A percentile compares a stretch with the other conserved stretches of the same genome.
phyloP scores from a whole-genome alignment of 306 rosid genomes.

The Cucurbita pepo region DNA sequence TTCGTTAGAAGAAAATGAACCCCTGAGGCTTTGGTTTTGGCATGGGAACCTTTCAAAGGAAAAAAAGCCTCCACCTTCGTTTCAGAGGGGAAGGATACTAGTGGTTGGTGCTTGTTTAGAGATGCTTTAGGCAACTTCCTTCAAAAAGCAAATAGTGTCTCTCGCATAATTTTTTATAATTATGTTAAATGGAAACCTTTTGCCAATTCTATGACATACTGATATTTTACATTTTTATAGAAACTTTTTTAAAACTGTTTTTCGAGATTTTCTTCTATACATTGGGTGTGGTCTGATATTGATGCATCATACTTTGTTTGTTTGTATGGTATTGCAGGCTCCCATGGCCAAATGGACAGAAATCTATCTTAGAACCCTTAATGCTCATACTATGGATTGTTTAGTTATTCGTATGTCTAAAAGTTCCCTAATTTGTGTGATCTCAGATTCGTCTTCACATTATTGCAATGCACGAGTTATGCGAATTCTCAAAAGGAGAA shows the following conservation, averaged over 20 bases:
- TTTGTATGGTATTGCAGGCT: not conserved
- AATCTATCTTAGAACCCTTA: not conserved
- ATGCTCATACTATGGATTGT: not conserved
- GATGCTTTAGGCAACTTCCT: too few relatives aligned
- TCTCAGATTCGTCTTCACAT: conserved; percentile 88
- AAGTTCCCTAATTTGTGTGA: conserved; percentile 16
- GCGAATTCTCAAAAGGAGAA: conserved; percentile 93
- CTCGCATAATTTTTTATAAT: not conserved
- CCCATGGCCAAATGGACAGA: not conserved
- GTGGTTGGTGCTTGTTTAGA: too few relatives aligned
- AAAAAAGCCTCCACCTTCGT: too few relatives aligned
- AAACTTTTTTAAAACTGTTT: not conserved
- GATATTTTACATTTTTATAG: not conserved
- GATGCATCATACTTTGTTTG: not conserved
- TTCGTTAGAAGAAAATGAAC: not conserved
- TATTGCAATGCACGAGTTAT: conserved; percentile 89
- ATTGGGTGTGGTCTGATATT: not conserved
- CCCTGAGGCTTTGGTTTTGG: not conserved
- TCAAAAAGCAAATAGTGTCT: not conserved
- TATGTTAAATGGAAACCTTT: not conserved
- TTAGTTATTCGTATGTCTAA: conserved; percentile 11
- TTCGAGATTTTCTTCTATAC: not conserved
- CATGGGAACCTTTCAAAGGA: too few relatives aligned
- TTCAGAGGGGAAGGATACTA: too few relatives aligned
- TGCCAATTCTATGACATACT: not conserved